Evolutionary conservation across 2,329 filamentous ascomycete genomes (phyloP).

Genomic region (Xylaria sp.): DNA sequence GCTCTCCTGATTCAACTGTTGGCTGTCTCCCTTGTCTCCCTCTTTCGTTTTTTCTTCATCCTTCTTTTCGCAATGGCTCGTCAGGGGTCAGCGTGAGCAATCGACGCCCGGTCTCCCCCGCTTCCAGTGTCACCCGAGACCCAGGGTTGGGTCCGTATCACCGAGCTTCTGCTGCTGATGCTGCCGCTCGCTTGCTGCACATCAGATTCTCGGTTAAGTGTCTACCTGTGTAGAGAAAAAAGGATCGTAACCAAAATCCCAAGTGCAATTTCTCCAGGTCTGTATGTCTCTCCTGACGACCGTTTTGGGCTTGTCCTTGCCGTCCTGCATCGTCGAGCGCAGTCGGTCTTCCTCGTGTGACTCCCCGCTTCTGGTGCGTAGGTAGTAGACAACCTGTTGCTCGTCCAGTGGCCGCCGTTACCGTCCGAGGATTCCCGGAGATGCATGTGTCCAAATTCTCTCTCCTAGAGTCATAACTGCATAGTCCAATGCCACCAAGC

Average conservation of each 20-base stretch:
- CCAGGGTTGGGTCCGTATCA: slow-evolving; percentile 1
- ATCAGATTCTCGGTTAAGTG: neutral
- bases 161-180: neutral
- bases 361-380: slow-evolving; percentile 12
- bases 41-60: neutral
- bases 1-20: neutral
- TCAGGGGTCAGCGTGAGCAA: neutral
- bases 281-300: neutral
- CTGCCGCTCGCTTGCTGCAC: neutral
- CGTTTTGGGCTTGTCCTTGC: neutral
- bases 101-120: neutral
- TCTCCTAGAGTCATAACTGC: neutral
- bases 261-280: neutral
- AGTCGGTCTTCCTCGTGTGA: slow-evolving; percentile 19
- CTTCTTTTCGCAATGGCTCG: neutral
- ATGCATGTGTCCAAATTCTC: slow-evolving; percentile 2
- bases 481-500: neutral
- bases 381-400: neutral
- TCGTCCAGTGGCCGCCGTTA: neutral
- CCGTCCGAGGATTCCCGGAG: neutral
- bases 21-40: neutral
- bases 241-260: neutral
- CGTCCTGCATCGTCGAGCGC: slow-evolving; percentile 17
- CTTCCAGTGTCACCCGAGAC: neutral
- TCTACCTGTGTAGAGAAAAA: neutral